Percentiles rank a stretch among this genome's conserved stretches.
phyloP scores from a whole-genome alignment of 2,329 filamentous ascomycete genomes.

The Penicillium sp. region DNA sequence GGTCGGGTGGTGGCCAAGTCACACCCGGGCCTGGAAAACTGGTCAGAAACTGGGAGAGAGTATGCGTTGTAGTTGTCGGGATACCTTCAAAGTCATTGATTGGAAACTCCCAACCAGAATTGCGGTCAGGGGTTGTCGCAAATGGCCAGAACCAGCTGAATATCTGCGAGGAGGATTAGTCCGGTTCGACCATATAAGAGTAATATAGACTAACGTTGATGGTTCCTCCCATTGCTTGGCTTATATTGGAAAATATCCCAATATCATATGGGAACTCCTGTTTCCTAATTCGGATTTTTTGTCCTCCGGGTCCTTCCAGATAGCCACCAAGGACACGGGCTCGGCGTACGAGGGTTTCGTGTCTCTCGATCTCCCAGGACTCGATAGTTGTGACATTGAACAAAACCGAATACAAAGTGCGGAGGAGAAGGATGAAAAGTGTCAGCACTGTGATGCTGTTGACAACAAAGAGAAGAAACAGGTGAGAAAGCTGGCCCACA shows the following conservation, averaged over 20 bases:
- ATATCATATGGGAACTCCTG: conserved; percentile 65
- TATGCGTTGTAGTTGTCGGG: background rate
- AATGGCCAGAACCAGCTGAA: conserved; percentile 61
- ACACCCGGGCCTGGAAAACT: conserved; percentile 29
- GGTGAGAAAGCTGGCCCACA: conserved; percentile 48
- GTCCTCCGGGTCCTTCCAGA: conserved; percentile 55
- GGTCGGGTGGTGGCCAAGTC: conserved; percentile 49
- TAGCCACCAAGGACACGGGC: conserved; percentile 53
- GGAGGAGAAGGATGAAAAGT: conserved; percentile 51
- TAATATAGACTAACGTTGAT: conserved; percentile 38
- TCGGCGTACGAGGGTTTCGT: conserved; percentile 45
- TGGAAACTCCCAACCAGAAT: conserved; percentile 50
- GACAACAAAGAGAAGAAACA: conserved; percentile 51
- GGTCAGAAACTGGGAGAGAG: background rate
- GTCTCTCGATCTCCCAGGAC: conserved; percentile 55
- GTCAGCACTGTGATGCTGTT: conserved; percentile 57
- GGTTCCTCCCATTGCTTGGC: conserved; percentile 55
- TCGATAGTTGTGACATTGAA: conserved; percentile 62
- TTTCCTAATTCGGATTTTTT: conserved; percentile 49
- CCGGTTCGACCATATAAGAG: background rate
- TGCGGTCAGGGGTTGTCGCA: conserved; percentile 46
- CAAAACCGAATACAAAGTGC: conserved; percentile 52
- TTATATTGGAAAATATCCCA: conserved; percentile 57
- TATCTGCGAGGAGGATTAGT: conserved; percentile 28
- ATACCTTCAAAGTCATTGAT: conserved; percentile 59